Base-by-base conservation (phyloP, 2,329 filamentous ascomycete species). In the Cordyceps militaris region DNA sequence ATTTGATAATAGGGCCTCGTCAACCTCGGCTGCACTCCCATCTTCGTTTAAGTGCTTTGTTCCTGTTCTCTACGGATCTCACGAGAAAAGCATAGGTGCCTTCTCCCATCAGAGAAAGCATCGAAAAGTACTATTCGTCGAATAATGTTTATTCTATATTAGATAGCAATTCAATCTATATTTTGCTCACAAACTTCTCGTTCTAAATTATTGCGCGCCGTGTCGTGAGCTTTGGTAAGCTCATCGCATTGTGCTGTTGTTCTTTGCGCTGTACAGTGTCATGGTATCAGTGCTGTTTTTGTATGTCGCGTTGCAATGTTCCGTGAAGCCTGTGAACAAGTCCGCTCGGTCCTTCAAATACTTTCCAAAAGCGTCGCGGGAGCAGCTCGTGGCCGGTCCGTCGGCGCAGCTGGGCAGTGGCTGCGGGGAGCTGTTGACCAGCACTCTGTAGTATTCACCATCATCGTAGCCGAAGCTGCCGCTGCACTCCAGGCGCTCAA, bases 401-500 rank as follows among this genome's bases (percentile, higher is more conserved):
- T 76, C 74, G 0, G 63, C 67, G 58, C 76, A 79, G 49, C 67
- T 69, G 0, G 73, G 70, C 54, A 78, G 60, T 16, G 69, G 67
- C 61, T 77, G 75, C 4, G 74, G 73, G 5, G 73, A 69, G 61
- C 68, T 74, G 64, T 77, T 77, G 42, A 76, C 72, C 4, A 77
- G 66, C 9, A 71, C 71, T n/a, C 75, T 71, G 63, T 76, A 76
- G 63, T 75, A 77, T 21, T 82, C 77, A 11, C 78, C 78, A 10
- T 79, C 75, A 1, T 75, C 68, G 65, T 76, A 84, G 7, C 82
- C 80, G 59, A 78, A 78, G 63, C 78, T 78, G n/a, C 77, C 75
- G 2, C 68, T 69, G 68, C 86, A 88, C 56, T 83, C 76, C 69
- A 88, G 71, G 53, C 80, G 78, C 74, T 88, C 86, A 42, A 88